A percentile compares a stretch with the other conserved stretches of the same genome.
Conservation (phyloP, 2,329 filamentous ascomycete species). For the Claviceps africana region DNA sequence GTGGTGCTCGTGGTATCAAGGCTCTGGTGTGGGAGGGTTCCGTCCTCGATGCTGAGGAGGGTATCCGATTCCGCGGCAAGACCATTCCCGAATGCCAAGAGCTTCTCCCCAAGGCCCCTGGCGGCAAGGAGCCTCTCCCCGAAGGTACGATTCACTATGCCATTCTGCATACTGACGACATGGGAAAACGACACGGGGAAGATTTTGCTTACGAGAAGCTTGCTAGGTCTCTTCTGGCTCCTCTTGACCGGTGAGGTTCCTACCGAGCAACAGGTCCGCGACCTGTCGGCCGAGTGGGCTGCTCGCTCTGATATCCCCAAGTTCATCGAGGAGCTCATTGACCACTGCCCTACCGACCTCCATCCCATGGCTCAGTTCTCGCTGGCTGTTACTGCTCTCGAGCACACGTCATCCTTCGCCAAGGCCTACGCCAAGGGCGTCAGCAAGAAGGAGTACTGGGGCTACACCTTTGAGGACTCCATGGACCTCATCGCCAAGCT, state of each 20-base stretch:
- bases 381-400: conserved; percentile 89
- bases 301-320: conserved; percentile 93
- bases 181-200: too few relatives aligned
- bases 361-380: conserved; percentile 99
- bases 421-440: conserved; percentile 98
- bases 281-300: conserved; percentile 96
- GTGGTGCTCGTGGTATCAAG: conserved; percentile 98
- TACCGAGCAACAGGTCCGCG: conserved; percentile 93
- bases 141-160: conserved; percentile 48
- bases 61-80: conserved; percentile 98
- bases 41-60: conserved; percentile 95
- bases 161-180: not conserved
- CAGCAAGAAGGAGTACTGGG: conserved; percentile 99
- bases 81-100: conserved; percentile 99
- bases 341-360: conserved; percentile 96
- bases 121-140: conserved; percentile 90
- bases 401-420: conserved; percentile 94
- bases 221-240: conserved; percentile 90
- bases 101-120: conserved; percentile 89
- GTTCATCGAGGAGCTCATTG: conserved; percentile 98
- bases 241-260: conserved; percentile 96
- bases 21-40: conserved; percentile 97
- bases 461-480: conserved; percentile 97
- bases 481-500: conserved; percentile 99
- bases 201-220: not conserved